These are phyloP conservation scores for Mycena galericulata DNA, from an alignment of 768 basidiomycete genomes.

Conservation along the genomic window DNA sequence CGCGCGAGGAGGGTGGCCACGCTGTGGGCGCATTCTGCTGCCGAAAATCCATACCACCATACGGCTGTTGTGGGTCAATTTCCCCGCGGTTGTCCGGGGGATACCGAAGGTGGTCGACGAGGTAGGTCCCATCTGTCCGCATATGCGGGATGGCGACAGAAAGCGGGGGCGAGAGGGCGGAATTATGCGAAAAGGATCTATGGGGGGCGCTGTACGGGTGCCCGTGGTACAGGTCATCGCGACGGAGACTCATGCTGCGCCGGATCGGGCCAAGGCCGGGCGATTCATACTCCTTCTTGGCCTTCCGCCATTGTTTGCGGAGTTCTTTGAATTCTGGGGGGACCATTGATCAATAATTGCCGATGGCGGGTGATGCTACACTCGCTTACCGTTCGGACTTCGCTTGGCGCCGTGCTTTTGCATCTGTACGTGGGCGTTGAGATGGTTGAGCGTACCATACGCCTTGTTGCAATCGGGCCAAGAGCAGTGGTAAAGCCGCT, in stretches of 20 bases:
- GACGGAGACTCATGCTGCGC: slow-evolving; percentile 33
- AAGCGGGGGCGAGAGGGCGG: slow-evolving; percentile 33
- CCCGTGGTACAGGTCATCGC: slow-evolving; percentile 30
- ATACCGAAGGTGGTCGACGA: slow-evolving; percentile 21
- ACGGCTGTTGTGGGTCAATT: slow-evolving; percentile 25
- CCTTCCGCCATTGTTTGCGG: slow-evolving; percentile 95
- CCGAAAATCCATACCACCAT: slow-evolving; percentile 23
- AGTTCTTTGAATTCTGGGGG: slow-evolving; percentile 95
- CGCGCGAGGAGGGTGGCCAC: slow-evolving; percentile 23
- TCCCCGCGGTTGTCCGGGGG: slow-evolving; percentile 27
- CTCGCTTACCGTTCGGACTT: slow-evolving; percentile 83
- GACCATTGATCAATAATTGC: slow-evolving; percentile 27
- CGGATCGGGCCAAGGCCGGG: slow-evolving; percentile 31
- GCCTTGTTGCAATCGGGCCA: slow-evolving; percentile 84
- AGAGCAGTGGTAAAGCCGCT: slow-evolving; percentile 90
- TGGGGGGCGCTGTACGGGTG: slow-evolving; percentile 27
- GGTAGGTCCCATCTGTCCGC: slow-evolving; percentile 25
- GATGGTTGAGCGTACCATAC: slow-evolving; percentile 95
- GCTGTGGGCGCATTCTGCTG: slow-evolving; percentile 23
- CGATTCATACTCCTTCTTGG: slow-evolving; percentile 79
- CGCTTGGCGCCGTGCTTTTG: slow-evolving; percentile 95
- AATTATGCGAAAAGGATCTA: slow-evolving; percentile 28
- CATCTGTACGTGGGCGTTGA: slow-evolving; percentile 99
- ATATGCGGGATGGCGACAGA: slow-evolving; percentile 28
- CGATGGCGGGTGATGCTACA: not conserved